Conservation (phyloP, 1,284 basidiomycete genomes). For the Cryptococcus sp. region DNA sequence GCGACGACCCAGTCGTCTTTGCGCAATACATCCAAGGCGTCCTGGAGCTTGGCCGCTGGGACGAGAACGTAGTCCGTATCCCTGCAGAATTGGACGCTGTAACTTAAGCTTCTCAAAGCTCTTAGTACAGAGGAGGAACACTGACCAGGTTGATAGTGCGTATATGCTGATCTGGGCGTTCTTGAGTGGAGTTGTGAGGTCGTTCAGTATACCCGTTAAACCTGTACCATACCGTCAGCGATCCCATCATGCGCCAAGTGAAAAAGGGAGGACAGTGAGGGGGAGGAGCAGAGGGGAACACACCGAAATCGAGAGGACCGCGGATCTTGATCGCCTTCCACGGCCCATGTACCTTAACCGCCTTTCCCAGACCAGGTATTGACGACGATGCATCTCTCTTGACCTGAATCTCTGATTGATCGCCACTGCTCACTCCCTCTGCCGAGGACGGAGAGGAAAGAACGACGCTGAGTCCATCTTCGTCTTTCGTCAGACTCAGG, state of each 20-base stretch:
- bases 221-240: constrained; percentile 1
- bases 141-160: constrained; percentile 69
- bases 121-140: constrained; percentile 1
- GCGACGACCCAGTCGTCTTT: constrained; percentile 24
- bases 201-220: constrained; percentile 64
- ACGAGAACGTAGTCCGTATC: constrained; percentile 41
- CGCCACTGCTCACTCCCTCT: no score
- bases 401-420: background rate
- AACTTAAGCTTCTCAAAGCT: background rate
- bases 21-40: constrained; percentile 24
- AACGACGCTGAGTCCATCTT: constrained; percentile 65
- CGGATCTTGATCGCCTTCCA: constrained; percentile 63
- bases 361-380: constrained; percentile 15
- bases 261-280: no score
- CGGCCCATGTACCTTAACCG: constrained; percentile 19
- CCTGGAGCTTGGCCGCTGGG: constrained; percentile 23
- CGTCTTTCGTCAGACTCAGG: constrained; percentile 63
- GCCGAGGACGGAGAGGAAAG: no score
- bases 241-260: background rate
- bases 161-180: constrained; percentile 63
- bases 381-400: constrained; percentile 24
- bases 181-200: constrained; percentile 63
- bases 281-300: background rate
- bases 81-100: constrained; percentile 16
- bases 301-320: constrained; percentile 69